Percentiles rank a stretch among this genome's conserved stretches.
These are phyloP conservation scores for Yamadazyma jaroonii DNA, from an alignment of 1,139 yeast species.

Conservation along the genomic window DNA sequence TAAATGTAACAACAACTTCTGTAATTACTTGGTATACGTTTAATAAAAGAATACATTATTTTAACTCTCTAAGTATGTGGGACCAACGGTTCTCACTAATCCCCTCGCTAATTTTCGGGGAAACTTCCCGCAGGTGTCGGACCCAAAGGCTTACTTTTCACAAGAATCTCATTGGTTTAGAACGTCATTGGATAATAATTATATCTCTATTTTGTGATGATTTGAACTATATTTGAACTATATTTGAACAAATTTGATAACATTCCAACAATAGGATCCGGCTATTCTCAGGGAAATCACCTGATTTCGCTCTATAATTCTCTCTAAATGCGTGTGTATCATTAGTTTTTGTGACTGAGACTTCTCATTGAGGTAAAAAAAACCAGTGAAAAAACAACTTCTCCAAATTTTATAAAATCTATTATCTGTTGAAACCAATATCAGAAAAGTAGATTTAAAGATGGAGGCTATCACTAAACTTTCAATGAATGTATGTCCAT, in stretches of 20 bases:
- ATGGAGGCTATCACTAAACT: slow-evolving; percentile 84
- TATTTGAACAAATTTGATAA: too few relatives aligned
- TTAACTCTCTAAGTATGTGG: not conserved
- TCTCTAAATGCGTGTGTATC: not conserved
- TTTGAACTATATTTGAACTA: too few relatives aligned
- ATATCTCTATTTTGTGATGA: too few relatives aligned
- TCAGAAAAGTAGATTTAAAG: slow-evolving; percentile 3
- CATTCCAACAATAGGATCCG: too few relatives aligned
- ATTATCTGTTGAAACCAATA: not conserved
- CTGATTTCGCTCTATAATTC: not conserved
- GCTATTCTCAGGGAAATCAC: not conserved
- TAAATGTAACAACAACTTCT: slow-evolving; percentile 7
- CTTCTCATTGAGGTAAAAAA: not conserved
- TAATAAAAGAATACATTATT: slow-evolving; percentile 4
- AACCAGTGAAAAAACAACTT: not conserved
- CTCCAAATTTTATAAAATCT: slow-evolving; percentile 3
- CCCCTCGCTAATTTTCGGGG: not conserved
- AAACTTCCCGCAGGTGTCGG: not conserved
- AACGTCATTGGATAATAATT: not conserved
- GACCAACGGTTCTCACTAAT: not conserved
- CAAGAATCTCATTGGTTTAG: not conserved
- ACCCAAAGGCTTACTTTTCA: not conserved
- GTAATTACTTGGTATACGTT: slow-evolving; percentile 3
- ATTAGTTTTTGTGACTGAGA: not conserved
- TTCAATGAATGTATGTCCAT: slow-evolving; percentile 82